Conservation (phyloP, 306 rosid species). For the Fagus crenata region DNA sequence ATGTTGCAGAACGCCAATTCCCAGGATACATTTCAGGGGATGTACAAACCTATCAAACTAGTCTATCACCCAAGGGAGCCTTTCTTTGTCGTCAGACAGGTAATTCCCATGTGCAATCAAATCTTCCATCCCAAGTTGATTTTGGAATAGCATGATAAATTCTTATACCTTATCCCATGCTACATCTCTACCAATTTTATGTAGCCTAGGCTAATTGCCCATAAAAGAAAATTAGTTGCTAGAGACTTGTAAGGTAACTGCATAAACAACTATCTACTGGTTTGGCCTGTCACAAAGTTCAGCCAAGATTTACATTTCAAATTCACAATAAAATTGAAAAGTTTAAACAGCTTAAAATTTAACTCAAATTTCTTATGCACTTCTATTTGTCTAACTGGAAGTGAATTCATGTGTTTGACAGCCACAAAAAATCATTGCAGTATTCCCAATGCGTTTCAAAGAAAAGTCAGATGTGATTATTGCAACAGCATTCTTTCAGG, state of each 20-base stretch:
- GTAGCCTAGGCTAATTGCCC: not conserved
- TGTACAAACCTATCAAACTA: conserved; percentile 74
- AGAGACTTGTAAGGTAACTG: not conserved
- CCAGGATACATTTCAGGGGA: conserved; percentile 47
- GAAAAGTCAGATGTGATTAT: conserved; percentile 73
- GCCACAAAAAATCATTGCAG: conserved; percentile 72
- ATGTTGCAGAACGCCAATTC: conserved; percentile 60
- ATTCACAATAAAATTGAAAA: not conserved
- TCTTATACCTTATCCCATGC: not conserved
- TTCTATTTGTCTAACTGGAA: conserved; percentile 18
- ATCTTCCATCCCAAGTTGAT: not conserved
- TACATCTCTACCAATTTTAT: not conserved
- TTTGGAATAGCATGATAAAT: not conserved
- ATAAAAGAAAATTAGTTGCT: not conserved
- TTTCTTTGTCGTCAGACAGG: conserved; percentile 87
- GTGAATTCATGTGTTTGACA: conserved; percentile 36
- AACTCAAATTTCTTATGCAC: conserved; percentile 16
- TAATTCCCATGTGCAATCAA: conserved; percentile 34
- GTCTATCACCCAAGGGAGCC: conserved; percentile 82
- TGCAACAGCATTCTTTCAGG: conserved; percentile 92
- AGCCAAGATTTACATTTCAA: conserved; percentile 1
- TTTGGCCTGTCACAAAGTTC: not conserved
- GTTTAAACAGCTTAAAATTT: not conserved
- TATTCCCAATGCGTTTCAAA: conserved; percentile 78
- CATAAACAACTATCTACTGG: not conserved